phyloP scores from a whole-genome alignment of 2,329 filamentous ascomycete genomes.

The Byssothecium circinans region DNA sequence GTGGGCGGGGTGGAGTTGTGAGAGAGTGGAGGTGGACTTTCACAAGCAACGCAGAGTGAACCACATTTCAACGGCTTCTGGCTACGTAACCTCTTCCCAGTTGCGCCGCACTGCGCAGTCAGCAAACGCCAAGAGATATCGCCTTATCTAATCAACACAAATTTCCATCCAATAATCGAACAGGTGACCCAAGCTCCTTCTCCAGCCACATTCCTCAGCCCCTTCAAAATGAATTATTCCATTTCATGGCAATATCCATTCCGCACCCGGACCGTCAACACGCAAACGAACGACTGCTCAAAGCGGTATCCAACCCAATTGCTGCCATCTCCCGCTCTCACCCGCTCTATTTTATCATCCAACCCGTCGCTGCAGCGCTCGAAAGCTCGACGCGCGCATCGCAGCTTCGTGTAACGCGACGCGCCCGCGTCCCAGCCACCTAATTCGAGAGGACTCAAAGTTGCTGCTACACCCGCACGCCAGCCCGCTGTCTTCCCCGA shows the following conservation, averaged over 20 bases:
- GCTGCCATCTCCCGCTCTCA: no score
- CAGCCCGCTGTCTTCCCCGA: not conserved
- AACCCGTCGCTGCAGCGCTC: no score
- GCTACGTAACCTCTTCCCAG: conserved; percentile 36
- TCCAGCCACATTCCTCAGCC: conserved; percentile 33
- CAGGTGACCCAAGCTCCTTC: conserved; percentile 13
- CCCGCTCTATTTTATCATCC: no score
- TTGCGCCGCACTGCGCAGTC: no score
- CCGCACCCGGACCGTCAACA: no score
- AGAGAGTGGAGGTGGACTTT: conserved; percentile 1
- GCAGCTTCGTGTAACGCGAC: not conserved
- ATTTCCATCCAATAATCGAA: no score
- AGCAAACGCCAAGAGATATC: conserved; percentile 3
- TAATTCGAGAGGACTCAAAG: not conserved
- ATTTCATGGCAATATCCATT: no score
- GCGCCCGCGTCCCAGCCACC: conserved; percentile 5
- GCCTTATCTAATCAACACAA: conserved; percentile 17
- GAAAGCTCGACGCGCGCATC: conserved; percentile 7
- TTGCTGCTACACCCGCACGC: not conserved
- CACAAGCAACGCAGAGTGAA: not conserved
- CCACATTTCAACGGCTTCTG: conserved; percentile 17
- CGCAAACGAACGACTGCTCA: not conserved
- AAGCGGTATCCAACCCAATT: no score
- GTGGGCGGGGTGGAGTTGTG: not conserved
- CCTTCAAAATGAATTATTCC: conserved; percentile 18